Conservation (phyloP, 1,284 basidiomycete species). For the Apiotrichum montevideense region DNA sequence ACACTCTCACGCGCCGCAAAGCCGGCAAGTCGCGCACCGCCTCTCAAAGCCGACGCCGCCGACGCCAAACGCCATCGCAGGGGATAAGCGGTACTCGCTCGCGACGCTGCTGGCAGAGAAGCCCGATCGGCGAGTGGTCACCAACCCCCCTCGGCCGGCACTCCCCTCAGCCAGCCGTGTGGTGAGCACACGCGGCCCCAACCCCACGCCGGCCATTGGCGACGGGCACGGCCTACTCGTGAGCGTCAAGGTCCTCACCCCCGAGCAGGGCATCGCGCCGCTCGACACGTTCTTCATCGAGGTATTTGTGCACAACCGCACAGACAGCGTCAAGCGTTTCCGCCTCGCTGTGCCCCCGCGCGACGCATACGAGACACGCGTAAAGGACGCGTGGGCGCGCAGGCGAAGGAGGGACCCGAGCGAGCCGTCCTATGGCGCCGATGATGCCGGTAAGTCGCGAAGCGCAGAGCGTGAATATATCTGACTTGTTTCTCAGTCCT, state of each 20-base stretch:
- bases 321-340: slow-evolving; percentile 67
- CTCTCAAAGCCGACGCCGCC: slow-evolving; percentile 9
- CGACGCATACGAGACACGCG: slow-evolving; percentile 43
- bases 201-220: background rate
- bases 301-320: slow-evolving; percentile 81
- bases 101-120: slow-evolving; percentile 29
- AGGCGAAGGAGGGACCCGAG: slow-evolving; percentile 14
- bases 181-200: slow-evolving; percentile 2
- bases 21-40: slow-evolving; percentile 5
- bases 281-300: slow-evolving; percentile 73
- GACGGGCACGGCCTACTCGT: slow-evolving; percentile 53
- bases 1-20: slow-evolving; percentile 3
- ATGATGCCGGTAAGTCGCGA: slow-evolving; percentile 22
- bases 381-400: slow-evolving; percentile 25
- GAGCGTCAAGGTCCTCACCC: slow-evolving; percentile 60
- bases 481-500: slow-evolving; percentile 27
- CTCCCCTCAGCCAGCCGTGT: slow-evolving; percentile 16
- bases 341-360: slow-evolving; percentile 64
- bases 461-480: too few relatives aligned
- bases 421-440: slow-evolving; percentile 22
- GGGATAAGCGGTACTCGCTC: slow-evolving; percentile 45
- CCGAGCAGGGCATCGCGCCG: slow-evolving; percentile 52
- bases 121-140: slow-evolving; percentile 5
- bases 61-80: slow-evolving; percentile 38
- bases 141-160: slow-evolving; percentile 10